These are phyloP conservation scores for Moniliophthora roreri DNA, from an alignment of 1,284 basidiomycete genomes.

Conservation along the genomic window DNA sequence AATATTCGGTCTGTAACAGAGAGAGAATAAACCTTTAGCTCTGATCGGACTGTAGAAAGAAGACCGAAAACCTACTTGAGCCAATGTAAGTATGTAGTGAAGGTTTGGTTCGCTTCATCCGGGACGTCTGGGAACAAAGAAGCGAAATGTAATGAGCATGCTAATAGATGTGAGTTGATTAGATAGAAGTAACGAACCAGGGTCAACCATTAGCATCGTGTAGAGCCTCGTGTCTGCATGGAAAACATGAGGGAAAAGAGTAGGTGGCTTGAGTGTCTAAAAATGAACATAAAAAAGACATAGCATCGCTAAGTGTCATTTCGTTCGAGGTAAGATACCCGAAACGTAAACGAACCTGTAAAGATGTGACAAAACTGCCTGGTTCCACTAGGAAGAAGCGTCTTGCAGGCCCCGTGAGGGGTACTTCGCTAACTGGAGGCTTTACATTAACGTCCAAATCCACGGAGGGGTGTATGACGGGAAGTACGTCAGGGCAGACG, in stretches of 20 bases:
- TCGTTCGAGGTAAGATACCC: not conserved
- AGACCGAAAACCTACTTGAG: conserved; percentile 59
- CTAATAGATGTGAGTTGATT: not conserved
- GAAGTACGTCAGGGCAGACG: conserved; percentile 86
- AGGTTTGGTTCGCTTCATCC: conserved; percentile 62
- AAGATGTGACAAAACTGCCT: conserved; percentile 63
- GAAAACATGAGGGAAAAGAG: conserved; percentile 72
- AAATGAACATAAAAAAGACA: conserved; percentile 5
- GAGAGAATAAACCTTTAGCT: conserved; percentile 4
- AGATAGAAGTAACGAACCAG: conserved; percentile 44
- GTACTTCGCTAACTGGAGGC: conserved; percentile 27
- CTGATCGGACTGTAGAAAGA: conserved; percentile 3
- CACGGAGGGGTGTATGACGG: conserved; percentile 68
- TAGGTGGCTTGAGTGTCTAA: conserved; percentile 64
- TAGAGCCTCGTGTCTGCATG: conserved; percentile 82
- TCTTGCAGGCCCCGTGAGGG: conserved; percentile 35
- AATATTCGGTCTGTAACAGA: conserved; percentile 73
- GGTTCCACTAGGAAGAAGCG: conserved; percentile 61
- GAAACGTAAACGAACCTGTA: conserved; percentile 47
- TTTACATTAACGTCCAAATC: conserved; percentile 70
- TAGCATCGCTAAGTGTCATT: conserved; percentile 7
- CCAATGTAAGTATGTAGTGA: conserved; percentile 83
- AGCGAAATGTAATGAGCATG: conserved; percentile 10
- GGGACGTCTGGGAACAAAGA: conserved; percentile 71
- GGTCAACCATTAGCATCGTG: conserved; percentile 87